phyloP scores from a whole-genome alignment of 1,284 basidiomycete species.

The Sanghuangporus sanghuang region DNA sequence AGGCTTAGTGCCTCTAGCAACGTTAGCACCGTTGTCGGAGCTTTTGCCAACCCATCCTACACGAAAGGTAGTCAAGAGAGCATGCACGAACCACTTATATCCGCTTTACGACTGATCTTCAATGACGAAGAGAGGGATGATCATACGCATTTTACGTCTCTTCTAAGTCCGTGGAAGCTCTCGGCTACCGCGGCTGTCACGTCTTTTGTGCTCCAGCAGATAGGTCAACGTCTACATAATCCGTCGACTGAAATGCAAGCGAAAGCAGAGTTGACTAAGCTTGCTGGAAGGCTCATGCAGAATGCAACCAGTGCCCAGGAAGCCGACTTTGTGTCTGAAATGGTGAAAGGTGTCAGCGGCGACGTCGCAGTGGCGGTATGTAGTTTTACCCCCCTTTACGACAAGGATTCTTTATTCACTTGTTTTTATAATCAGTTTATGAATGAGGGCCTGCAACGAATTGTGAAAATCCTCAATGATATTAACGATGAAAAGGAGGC shows the following conservation, averaged over 20 bases:
- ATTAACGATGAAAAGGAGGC: slow-evolving; percentile 27
- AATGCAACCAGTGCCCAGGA: slow-evolving; percentile 69
- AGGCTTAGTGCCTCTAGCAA: slow-evolving; percentile 68
- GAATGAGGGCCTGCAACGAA: slow-evolving; percentile 64
- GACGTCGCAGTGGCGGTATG: slow-evolving; percentile 62
- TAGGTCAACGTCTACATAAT: slow-evolving; percentile 58
- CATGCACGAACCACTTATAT: slow-evolving; percentile 58
- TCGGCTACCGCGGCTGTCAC: slow-evolving; percentile 74
- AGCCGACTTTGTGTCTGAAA: slow-evolving; percentile 74
- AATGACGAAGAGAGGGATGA: slow-evolving; percentile 39
- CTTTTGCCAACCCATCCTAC: slow-evolving; percentile 60
- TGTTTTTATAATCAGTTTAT: slow-evolving; percentile 51
- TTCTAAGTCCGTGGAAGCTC: slow-evolving; percentile 77
- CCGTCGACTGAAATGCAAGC: slow-evolving; percentile 48
- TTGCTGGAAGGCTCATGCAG: slow-evolving; percentile 62
- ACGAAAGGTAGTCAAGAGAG: slow-evolving; percentile 43
- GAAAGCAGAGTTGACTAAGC: slow-evolving; percentile 51
- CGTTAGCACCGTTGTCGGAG: slow-evolving; percentile 58
- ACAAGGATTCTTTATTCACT: neutral
- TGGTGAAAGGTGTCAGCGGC: slow-evolving; percentile 62
- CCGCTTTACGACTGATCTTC: slow-evolving; percentile 56
- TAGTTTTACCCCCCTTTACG: neutral
- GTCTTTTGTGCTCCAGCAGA: slow-evolving; percentile 65
- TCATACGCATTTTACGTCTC: slow-evolving; percentile 39
- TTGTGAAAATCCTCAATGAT: slow-evolving; percentile 50